Percentiles rank a stretch among this genome's conserved stretches.
Evolutionary conservation across 2,329 filamentous ascomycete species (phyloP).

Genomic region (Pseudohalonectria lignicola): DNA sequence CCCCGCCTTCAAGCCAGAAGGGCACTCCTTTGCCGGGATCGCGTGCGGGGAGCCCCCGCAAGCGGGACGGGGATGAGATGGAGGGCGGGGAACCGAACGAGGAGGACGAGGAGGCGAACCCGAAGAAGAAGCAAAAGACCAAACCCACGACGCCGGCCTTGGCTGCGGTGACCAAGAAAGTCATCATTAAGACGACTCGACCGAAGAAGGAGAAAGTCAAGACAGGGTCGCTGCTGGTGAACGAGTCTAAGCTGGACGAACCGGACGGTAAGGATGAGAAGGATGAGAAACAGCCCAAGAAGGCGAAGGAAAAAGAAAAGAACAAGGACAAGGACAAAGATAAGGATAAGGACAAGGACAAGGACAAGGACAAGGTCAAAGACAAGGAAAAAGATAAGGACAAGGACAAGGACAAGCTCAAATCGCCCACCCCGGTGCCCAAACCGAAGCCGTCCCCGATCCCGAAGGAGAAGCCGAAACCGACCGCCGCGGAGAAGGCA

Average conservation of each 20-base stretch:
- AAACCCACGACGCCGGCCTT: constrained; percentile 12
- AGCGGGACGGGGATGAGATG: constrained; percentile 42
- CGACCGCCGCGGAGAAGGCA: too few relatives aligned
- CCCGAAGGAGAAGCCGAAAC: not conserved
- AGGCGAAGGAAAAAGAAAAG: constrained; percentile 1
- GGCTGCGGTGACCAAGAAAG: constrained; percentile 34
- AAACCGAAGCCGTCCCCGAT: not conserved
- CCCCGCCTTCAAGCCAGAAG: constrained; percentile 52
- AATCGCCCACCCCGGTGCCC: not conserved
- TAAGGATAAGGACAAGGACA: constrained; percentile 5
- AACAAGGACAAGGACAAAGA: constrained; percentile 7
- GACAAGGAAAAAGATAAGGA: constrained; percentile 5
- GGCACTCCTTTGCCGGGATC: constrained; percentile 47
- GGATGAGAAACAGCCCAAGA: constrained; percentile 2
- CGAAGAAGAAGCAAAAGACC: constrained; percentile 51
- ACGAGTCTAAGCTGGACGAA: constrained; percentile 32
- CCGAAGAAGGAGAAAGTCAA: constrained; percentile 47
- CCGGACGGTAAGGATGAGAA: constrained; percentile 3
- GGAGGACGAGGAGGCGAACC: constrained; percentile 30
- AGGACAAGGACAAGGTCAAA: constrained; percentile 5
- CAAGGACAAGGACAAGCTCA: not conserved
- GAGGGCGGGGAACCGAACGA: constrained; percentile 42
- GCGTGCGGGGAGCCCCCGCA: constrained; percentile 42
- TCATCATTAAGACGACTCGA: constrained; percentile 42
- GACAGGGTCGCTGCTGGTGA: constrained; percentile 34